Percentiles rank a stretch among this genome's conserved stretches.
These are phyloP conservation scores for Aspergillus pseudotamarii DNA, from an alignment of 2,329 filamentous ascomycete genomes.

Conservation along the genomic window DNA sequence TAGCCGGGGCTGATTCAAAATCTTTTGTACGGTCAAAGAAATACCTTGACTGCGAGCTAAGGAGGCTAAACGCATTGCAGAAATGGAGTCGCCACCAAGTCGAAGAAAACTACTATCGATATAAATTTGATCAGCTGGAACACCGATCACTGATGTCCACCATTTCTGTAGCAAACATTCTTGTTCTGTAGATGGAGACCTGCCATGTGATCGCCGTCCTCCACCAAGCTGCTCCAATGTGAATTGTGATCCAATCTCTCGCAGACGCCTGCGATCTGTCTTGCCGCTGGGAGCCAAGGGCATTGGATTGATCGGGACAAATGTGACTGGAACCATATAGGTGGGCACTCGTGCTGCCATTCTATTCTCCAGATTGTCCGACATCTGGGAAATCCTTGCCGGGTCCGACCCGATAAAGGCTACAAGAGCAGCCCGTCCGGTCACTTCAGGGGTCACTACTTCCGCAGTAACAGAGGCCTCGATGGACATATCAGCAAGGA, in stretches of 20 bases:
- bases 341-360: not conserved
- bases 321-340: constrained; percentile 10
- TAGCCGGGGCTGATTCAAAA: constrained; percentile 2
- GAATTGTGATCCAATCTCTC: not conserved
- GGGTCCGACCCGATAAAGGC: not conserved
- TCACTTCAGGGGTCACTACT: constrained; percentile 47
- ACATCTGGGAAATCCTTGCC: not conserved
- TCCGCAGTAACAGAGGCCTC: not conserved
- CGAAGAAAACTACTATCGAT: constrained; percentile 2
- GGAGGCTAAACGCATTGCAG: constrained; percentile 1
- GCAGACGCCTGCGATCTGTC: constrained; percentile 5
- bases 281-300: constrained; percentile 7
- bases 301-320: not conserved
- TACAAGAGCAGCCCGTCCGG: not conserved
- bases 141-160: not conserved
- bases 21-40: not conserved
- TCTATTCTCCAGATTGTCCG: not conserved
- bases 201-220: not conserved
- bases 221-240: not conserved
- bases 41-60: not conserved
- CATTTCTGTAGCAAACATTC: not conserved
- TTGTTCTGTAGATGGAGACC: not conserved
- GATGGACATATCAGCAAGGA: not conserved
- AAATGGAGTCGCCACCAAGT: constrained; percentile 28
- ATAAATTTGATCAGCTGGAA: not conserved